These are phyloP conservation scores for Cladorrhinum sp. DNA, from an alignment of 2,329 filamentous ascomycete species.

Conservation along the genomic window DNA sequence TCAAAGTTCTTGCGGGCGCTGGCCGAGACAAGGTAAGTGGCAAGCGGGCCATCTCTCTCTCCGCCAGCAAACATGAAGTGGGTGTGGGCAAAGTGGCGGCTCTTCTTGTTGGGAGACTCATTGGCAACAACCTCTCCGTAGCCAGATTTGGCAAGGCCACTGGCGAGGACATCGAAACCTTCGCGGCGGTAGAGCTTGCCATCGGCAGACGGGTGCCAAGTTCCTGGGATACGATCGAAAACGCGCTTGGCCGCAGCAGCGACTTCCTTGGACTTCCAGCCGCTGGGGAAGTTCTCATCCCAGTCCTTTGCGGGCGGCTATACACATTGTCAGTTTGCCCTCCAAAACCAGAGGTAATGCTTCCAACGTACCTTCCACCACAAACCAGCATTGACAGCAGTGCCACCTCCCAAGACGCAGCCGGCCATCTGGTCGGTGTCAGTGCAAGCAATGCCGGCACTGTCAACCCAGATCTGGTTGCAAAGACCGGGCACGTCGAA, in stretches of 20 bases:
- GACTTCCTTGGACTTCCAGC: constrained; percentile 67
- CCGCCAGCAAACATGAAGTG: constrained; percentile 66
- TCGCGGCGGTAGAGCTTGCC: constrained; percentile 64
- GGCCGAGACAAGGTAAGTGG: constrained; percentile 57
- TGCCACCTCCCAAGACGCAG: constrained; percentile 66
- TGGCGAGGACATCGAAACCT: constrained; percentile 60
- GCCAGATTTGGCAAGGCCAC: constrained; percentile 56
- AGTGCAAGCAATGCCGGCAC: constrained; percentile 60
- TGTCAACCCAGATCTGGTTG: constrained; percentile 66
- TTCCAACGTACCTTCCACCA: constrained; percentile 56
- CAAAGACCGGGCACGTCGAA: constrained; percentile 71
- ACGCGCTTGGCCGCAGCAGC: constrained; percentile 56
- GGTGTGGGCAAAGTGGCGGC: constrained; percentile 60
- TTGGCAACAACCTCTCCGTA: constrained; percentile 64
- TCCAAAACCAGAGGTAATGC: background rate
- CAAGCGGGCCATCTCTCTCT: constrained; percentile 66
- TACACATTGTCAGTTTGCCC: constrained; percentile 15
- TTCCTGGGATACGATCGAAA: constrained; percentile 69
- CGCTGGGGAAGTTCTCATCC: constrained; percentile 67
- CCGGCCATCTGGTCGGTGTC: constrained; percentile 73
- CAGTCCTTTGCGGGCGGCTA: constrained; percentile 62
- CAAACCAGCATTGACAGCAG: constrained; percentile 64
- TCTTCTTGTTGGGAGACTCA: constrained; percentile 58
- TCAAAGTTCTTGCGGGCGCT: constrained; percentile 60
- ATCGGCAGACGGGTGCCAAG: constrained; percentile 62